A percentile compares a stretch with the other conserved stretches of the same genome.
Conservation (phyloP, 1,284 basidiomycete genomes). For the Heterobasidion parviporum region DNA sequence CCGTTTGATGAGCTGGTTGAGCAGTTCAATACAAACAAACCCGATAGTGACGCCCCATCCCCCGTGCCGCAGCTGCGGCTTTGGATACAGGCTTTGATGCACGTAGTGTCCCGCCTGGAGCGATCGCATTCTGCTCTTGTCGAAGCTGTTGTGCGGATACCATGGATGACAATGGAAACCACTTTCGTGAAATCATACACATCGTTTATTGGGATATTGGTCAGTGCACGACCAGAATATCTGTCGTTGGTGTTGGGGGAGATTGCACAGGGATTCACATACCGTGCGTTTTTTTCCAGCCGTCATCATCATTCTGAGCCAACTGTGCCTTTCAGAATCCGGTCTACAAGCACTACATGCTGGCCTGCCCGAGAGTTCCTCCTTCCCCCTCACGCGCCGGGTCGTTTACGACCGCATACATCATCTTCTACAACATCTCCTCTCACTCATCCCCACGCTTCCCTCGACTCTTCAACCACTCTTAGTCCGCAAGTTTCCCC, state of each 20-base stretch:
- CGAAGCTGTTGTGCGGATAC: conserved; percentile 80
- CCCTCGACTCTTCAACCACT: conserved; percentile 82
- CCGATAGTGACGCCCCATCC: conserved; percentile 23
- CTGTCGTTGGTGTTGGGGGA: conserved; percentile 76
- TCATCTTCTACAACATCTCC: conserved; percentile 74
- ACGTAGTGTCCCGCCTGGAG: conserved; percentile 77
- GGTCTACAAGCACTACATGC: conserved; percentile 53
- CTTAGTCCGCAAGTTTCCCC: conserved; percentile 81
- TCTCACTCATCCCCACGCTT: conserved; percentile 86
- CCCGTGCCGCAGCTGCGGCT: conserved; percentile 56
- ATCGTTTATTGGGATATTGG: conserved; percentile 85
- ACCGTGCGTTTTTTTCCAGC: conserved; percentile 54
- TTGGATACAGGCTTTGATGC: conserved; percentile 70
- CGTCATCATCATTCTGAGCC: conserved; percentile 8
- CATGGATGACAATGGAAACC: conserved; percentile 87
- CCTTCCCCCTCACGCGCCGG: conserved; percentile 68
- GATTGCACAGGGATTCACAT: conserved; percentile 79
- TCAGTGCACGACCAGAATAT: conserved; percentile 93
- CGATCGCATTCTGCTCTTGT: conserved; percentile 78
- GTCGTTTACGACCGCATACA: conserved; percentile 86
- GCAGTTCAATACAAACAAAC: conserved; percentile 55
- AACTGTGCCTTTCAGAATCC: conserved; percentile 42
- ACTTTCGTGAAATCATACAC: conserved; percentile 81
- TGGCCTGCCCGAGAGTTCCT: conserved; percentile 53
- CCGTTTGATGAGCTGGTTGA: conserved; percentile 65